Evolutionary conservation across 148 eudicot species (phyloP).

Genomic region (Rhododendron ferrugineum): DNA sequence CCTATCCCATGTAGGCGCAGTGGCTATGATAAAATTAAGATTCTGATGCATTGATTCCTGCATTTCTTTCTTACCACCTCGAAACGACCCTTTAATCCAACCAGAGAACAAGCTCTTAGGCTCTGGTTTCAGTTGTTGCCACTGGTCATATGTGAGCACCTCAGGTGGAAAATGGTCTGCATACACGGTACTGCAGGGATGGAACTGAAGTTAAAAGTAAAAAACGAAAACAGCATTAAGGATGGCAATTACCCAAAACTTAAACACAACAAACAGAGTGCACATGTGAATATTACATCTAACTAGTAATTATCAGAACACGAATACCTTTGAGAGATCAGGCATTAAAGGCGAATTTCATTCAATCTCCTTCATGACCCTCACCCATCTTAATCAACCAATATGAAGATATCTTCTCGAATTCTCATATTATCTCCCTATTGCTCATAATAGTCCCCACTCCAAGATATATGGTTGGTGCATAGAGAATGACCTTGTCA

Average conservation of each 20-base stretch:
- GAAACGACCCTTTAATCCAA: conserved; percentile 76
- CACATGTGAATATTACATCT: not conserved
- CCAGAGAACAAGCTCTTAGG: conserved; percentile 48
- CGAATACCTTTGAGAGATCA: not conserved
- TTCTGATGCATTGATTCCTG: conserved; percentile 66
- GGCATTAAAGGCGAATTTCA: not conserved
- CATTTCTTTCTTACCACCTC: conserved; percentile 60
- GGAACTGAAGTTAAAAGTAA: conserved; percentile 3
- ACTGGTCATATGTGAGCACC: conserved; percentile 77
- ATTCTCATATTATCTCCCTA: not conserved
- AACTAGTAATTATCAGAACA: not conserved
- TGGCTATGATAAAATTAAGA: conserved; percentile 58
- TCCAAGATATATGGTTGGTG: not conserved
- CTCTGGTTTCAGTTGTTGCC: conserved; percentile 62
- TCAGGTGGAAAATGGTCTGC: conserved; percentile 62
- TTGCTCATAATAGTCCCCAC: not conserved
- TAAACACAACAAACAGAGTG: not conserved
- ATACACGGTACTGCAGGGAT: conserved; percentile 42
- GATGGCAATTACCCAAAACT: not conserved
- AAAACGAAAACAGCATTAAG: conserved; percentile 1
- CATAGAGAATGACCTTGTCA: not conserved
- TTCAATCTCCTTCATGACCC: not conserved
- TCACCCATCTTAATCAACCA: not conserved
- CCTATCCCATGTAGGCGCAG: conserved; percentile 95
- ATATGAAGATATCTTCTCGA: not conserved